These are phyloP conservation scores for Xylaria nigripes DNA, from an alignment of 495 filamentous ascomycete genomes.

Conservation along the genomic window DNA sequence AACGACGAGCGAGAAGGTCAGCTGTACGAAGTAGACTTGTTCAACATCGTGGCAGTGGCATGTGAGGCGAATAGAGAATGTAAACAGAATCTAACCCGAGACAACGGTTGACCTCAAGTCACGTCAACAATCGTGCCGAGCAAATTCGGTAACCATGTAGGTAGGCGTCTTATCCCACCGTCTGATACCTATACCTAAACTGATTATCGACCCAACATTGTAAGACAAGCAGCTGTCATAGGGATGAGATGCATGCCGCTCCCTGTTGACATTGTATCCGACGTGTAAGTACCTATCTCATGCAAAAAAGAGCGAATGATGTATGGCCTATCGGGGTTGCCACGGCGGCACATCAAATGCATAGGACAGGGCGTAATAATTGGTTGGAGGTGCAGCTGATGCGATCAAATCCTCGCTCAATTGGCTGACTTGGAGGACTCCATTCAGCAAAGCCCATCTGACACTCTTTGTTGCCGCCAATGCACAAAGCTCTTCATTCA, in stretches of 20 bases:
- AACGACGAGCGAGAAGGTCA: neutral
- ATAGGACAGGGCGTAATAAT: neutral
- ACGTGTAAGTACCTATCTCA: slow-evolving; percentile 1
- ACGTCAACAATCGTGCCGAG: neutral
- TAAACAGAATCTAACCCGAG: neutral
- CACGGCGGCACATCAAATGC: slow-evolving; percentile 1
- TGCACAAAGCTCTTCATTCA: neutral
- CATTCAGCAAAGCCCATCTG: slow-evolving; percentile 9
- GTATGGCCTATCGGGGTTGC: slow-evolving; percentile 4
- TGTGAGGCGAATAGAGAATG: neutral
- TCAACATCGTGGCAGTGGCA: neutral
- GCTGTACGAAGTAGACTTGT: neutral
- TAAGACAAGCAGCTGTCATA: neutral
- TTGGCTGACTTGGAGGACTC: slow-evolving; percentile 2
- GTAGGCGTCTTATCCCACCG: neutral
- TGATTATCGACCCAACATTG: neutral
- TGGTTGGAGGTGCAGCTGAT: slow-evolving; percentile 11
- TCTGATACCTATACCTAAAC: neutral
- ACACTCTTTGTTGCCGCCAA: slow-evolving; percentile 8
- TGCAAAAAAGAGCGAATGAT: neutral
- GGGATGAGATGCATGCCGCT: slow-evolving; percentile 7
- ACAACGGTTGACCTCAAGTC: neutral
- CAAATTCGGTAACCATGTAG: neutral
- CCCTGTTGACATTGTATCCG: slow-evolving; percentile 1
- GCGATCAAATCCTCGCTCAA: slow-evolving; percentile 1